Base-by-base conservation (phyloP, 805 yeast species). In the Lipomyces orientalis region DNA sequence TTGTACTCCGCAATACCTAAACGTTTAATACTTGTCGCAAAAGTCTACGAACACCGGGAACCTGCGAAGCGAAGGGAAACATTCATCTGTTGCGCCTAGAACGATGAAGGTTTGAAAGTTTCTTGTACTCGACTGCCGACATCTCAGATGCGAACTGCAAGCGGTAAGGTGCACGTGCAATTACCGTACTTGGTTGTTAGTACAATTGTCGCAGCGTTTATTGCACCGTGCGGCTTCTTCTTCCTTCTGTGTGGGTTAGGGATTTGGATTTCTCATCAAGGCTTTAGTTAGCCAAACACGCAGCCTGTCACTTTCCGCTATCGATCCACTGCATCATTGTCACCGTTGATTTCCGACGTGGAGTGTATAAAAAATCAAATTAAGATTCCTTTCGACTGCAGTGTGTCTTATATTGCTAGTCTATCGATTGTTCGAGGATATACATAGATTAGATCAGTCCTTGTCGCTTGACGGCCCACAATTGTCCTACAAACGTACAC, bases 1-100 rank as follows among this genome's bases (percentile, higher is more conserved):
- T 71, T 61, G 37, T 72, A 70, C 51, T 68, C 56, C 49, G 56
- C 61, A 39, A 46, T 46, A 49, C 39, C 29, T 12, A 33, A 14
- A 12, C 29, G 14, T 55, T 8, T 6, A 43, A 43, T n/a, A 16
- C 49, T 43, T 43, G 1, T 12, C 22, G 49, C 49, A 43, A 43
- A n/a, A 6, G 49, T 4, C 49, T 43, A 16, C 49, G 10, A 43
- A 43, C 22, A 16, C 19, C 43, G 43, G 4, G 43, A n/a, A 43
- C 7, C 16, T 14, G 8, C 9, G 22, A 19, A 43, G 49, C n/a
- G 9, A 16, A n/a, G 49, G 9, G 16, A 43, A 12, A 16, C 1
- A 5, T 9, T 35, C 16, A 35, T 35, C 39, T 35, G 39, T 37
- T 16, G 43, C 29, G 29, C 29, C 3, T 25, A 25, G 2, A 25